Percentiles rank a stretch among this genome's conserved stretches.
These are phyloP conservation scores for Trametes gibbosa DNA, from an alignment of 768 basidiomycete genomes.

Conservation along the genomic window DNA sequence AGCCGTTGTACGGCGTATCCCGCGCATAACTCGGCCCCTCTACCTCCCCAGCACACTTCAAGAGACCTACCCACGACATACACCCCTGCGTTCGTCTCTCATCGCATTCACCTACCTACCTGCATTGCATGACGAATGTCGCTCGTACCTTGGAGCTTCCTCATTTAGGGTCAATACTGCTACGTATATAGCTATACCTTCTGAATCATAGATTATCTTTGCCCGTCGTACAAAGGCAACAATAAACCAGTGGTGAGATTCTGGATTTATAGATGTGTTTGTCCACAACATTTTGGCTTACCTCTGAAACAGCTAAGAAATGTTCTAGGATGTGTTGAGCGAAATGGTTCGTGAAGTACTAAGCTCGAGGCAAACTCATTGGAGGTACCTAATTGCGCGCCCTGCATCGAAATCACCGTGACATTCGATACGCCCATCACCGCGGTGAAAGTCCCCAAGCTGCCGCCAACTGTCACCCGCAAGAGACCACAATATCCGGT, in stretches of 20 bases:
- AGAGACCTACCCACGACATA: neutral
- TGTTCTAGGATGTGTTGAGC: no score
- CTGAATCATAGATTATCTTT: slow-evolving; percentile 15
- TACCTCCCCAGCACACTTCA: neutral
- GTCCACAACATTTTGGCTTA: no score
- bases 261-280: neutral
- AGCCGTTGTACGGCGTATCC: neutral
- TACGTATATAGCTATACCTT: slow-evolving; percentile 11
- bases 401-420: no score
- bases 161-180: slow-evolving; percentile 13
- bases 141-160: slow-evolving; percentile 2
- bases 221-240: neutral
- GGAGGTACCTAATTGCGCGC: no score
- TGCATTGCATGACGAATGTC: slow-evolving; percentile 7
- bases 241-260: slow-evolving; percentile 2
- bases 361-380: no score
- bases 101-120: neutral
- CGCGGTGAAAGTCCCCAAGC: no score
- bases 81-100: neutral
- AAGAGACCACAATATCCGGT: no score
- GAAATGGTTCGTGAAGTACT: no score
- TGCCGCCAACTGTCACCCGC: no score
- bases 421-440: no score
- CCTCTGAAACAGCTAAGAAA: no score
- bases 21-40: neutral